A percentile compares a stretch with the other conserved stretches of the same genome.
These are phyloP conservation scores for Leptosphaerulina australis DNA, from an alignment of 2,329 filamentous ascomycete species.

Conservation along the genomic window DNA sequence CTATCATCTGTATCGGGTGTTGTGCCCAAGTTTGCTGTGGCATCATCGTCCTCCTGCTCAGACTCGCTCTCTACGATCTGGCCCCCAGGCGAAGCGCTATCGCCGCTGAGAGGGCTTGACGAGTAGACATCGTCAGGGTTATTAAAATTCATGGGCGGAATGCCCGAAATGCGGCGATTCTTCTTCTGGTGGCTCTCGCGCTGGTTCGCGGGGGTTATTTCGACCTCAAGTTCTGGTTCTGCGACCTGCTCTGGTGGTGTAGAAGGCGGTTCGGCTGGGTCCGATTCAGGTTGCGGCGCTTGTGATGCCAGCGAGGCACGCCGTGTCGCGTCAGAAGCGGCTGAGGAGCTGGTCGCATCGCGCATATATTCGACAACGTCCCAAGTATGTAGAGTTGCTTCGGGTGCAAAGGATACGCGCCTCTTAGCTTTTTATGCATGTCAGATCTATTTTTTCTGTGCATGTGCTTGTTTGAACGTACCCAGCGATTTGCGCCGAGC, in stretches of 20 bases:
- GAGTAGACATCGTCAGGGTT: constrained; percentile 70
- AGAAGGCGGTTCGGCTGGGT: constrained; percentile 64
- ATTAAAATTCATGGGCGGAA: constrained; percentile 68
- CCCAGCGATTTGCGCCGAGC: constrained; percentile 88
- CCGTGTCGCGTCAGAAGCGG: constrained; percentile 75
- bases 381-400: constrained; percentile 96
- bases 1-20: constrained; percentile 64
- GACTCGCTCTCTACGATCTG: constrained; percentile 61
- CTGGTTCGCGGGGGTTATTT: constrained; percentile 68
- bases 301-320: constrained; percentile 68
- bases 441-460: constrained; percentile 16
- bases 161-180: constrained; percentile 66
- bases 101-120: constrained; percentile 77
- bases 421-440: constrained; percentile 66
- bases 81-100: constrained; percentile 49
- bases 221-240: constrained; percentile 63
- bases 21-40: constrained; percentile 64
- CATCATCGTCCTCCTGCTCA: constrained; percentile 72
- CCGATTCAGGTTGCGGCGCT: constrained; percentile 49
- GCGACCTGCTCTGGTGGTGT: constrained; percentile 66
- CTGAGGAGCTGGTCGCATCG: constrained; percentile 77
- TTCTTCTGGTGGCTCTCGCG: constrained; percentile 68
- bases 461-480: constrained; percentile 36
- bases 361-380: constrained; percentile 89
- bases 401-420: constrained; percentile 94